These are phyloP conservation scores for Wickerhamomyces bisporus DNA, from an alignment of 805 yeast species.

Conservation along the genomic window DNA sequence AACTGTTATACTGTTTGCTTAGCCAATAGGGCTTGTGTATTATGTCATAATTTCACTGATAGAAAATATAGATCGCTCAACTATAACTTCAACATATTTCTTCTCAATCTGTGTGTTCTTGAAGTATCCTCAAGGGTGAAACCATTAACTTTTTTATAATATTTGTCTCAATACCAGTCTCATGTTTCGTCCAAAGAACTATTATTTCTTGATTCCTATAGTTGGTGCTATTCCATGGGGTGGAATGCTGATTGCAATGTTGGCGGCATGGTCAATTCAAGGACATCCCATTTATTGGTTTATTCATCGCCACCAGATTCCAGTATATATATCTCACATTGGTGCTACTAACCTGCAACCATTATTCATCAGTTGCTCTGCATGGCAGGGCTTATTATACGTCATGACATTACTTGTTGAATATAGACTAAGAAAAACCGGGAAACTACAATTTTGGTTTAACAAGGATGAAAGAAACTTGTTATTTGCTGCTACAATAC, in stretches of 20 bases:
- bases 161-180: too few relatives aligned
- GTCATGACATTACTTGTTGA: constrained; percentile 61
- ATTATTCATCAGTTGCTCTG: constrained; percentile 72
- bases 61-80: too few relatives aligned
- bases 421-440: constrained; percentile 50
- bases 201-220: constrained; percentile 56
- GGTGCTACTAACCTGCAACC: constrained; percentile 88
- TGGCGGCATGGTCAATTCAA: constrained; percentile 72
- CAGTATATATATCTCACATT: constrained; percentile 76
- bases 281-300: constrained; percentile 70
- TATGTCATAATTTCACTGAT: too few relatives aligned
- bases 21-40: too few relatives aligned
- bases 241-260: constrained; percentile 82
- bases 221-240: constrained; percentile 73
- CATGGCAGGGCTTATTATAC: constrained; percentile 71
- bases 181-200: constrained; percentile 27
- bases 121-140: too few relatives aligned
- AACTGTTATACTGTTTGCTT: too few relatives aligned
- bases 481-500: constrained; percentile 35
- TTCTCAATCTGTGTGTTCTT: too few relatives aligned
- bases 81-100: too few relatives aligned
- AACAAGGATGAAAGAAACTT: constrained; percentile 33
- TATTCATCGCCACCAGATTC: constrained; percentile 38
- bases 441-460: constrained; percentile 42
- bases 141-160: too few relatives aligned